phyloP scores from a whole-genome alignment of 2,329 filamentous ascomycete species.

The Cordyceps cicadae region DNA sequence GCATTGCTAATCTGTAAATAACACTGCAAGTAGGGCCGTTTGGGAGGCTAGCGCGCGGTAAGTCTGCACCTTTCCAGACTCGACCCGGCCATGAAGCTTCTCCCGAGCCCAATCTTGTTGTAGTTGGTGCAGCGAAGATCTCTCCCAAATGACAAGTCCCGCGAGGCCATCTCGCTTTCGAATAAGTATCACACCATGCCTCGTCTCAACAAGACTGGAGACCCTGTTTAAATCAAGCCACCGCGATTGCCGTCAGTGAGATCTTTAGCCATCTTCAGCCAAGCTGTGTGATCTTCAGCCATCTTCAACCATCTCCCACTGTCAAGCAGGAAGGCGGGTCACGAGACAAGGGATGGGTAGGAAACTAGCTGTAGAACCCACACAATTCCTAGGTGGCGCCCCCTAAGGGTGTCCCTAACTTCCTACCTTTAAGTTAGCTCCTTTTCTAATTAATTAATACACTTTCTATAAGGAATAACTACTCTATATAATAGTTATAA shows the following conservation, averaged over 20 bases:
- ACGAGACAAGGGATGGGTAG: too few relatives aligned
- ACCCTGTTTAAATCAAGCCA: neutral
- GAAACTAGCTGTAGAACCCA: too few relatives aligned
- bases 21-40: neutral
- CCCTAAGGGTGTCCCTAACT: too few relatives aligned
- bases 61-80: neutral
- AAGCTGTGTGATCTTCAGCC: too few relatives aligned
- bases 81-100: neutral
- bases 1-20: neutral
- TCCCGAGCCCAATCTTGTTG: neutral
- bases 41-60: neutral
- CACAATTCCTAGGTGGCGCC: too few relatives aligned
- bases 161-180: neutral
- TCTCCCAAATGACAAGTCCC: neutral
- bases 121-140: conserved; percentile 5
- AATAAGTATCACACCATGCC: neutral
- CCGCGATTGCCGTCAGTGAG: neutral
- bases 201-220: neutral
- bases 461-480: too few relatives aligned
- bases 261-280: too few relatives aligned
- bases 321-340: too few relatives aligned
- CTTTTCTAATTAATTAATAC: too few relatives aligned
- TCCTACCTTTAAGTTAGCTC: too few relatives aligned
- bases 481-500: too few relatives aligned
- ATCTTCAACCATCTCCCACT: too few relatives aligned